Evolutionary conservation across 352 stramenopile genomes (phyloP).

Genomic region (Globisporangium heterothallicum): DNA sequence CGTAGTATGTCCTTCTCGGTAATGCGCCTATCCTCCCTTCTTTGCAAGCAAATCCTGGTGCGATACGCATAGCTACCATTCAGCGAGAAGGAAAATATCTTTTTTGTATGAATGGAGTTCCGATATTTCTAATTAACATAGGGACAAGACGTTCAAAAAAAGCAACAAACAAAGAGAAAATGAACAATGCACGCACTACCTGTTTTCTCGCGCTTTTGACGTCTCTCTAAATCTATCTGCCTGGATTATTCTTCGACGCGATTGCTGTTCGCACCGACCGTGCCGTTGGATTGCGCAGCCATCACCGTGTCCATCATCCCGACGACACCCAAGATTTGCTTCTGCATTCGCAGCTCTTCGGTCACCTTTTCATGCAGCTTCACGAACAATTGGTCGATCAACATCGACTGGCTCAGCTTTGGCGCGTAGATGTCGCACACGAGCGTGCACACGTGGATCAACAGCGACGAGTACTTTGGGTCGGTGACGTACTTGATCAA

Average conservation of each 20-base stretch:
- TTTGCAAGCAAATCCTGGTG: too few species aligned
- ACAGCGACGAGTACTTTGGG: constrained; percentile 89
- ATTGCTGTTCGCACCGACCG: constrained; percentile 20
- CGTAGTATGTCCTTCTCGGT: too few species aligned
- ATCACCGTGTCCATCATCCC: constrained; percentile 90
- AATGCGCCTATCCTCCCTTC: too few species aligned
- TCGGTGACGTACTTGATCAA: constrained; percentile 94
- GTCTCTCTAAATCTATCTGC: constrained; percentile 11
- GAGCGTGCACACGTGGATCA: constrained; percentile 91
- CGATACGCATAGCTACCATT: background rate
- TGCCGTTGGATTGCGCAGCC: constrained; percentile 74
- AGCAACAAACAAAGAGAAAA: background rate
- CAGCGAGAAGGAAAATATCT: background rate
- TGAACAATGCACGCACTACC: too few species aligned
- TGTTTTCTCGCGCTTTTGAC: background rate
- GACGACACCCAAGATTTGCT: constrained; percentile 79
- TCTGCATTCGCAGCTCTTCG: constrained; percentile 82
- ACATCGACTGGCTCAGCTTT: constrained; percentile 87
- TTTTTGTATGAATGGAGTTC: too few species aligned
- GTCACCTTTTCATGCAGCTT: constrained; percentile 88
- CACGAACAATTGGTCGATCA: constrained; percentile 93
- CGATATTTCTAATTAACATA: constrained; percentile 18
- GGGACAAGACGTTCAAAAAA: constrained; percentile 1
- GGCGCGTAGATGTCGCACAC: constrained; percentile 92
- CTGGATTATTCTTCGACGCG: constrained; percentile 15